Base-by-base conservation (phyloP, 495 filamentous ascomycete genomes). In the Hyphodiscus hymeniophilus region DNA sequence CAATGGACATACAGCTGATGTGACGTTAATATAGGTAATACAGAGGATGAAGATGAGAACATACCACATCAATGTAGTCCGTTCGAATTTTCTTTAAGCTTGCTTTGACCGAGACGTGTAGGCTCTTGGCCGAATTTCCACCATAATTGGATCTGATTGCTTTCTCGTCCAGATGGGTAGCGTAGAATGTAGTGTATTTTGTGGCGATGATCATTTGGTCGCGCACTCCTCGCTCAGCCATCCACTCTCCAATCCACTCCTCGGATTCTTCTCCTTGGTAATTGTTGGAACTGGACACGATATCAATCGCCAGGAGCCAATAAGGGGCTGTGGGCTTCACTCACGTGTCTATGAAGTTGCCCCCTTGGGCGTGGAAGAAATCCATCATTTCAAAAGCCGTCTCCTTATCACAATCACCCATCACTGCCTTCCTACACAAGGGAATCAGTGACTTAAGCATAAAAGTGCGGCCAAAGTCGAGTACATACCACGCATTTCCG, bases 261-360 rank as follows among this genome's bases (percentile, higher is more conserved):
- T 86, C 82, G 11, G 77, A 81, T 46, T 84, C 54, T 40, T 73
- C 80, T 32, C 62, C 53, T 50, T 85, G 78, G 64, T 88, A 88
- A 60, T 66, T 70, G 55, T 76, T 82, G 30, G 78, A n/a, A n/a
- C n/a, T n/a, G n/a, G n/a, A n/a, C n/a, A n/a, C n/a, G n/a, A n/a
- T n/a, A n/a, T n/a, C n/a, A n/a, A n/a, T n/a, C n/a, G n/a, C n/a
- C n/a, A n/a, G n/a, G n/a, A n/a, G n/a, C n/a, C n/a, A n/a, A n/a
- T n/a, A n/a, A n/a, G n/a, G n/a, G n/a, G n/a, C n/a, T n/a, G n/a
- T n/a, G n/a, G n/a, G n/a, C n/a, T n/a, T n/a, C n/a, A n/a, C n/a
- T n/a, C n/a, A 71, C 3, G 80, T 85, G 53, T 87, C 82, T 56
- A 87, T 81, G 65, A 85, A 84, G 63, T 85, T 85, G 38, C 82